phyloP scores from a whole-genome alignment of 2,329 filamentous ascomycete species.

The Fragosphaeria purpurea region DNA sequence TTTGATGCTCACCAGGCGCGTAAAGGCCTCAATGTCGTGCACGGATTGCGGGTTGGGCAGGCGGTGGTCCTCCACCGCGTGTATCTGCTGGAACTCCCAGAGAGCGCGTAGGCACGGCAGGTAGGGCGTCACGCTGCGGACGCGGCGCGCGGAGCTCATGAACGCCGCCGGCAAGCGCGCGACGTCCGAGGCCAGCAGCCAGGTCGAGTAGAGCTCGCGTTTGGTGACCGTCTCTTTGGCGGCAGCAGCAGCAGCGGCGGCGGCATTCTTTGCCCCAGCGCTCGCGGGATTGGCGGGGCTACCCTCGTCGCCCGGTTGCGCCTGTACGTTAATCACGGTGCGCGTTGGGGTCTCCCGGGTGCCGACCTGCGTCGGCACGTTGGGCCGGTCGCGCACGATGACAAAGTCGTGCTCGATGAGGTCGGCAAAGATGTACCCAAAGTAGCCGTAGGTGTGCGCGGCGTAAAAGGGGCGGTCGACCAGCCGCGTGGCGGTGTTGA shows the following conservation, averaged over 20 bases:
- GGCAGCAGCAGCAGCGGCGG: background rate
- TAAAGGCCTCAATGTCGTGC: constrained; percentile 66
- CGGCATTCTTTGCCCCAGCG: constrained; percentile 34
- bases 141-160: constrained; percentile 55
- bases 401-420: constrained; percentile 84
- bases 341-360: constrained; percentile 65
- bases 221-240: constrained; percentile 72
- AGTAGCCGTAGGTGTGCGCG: constrained; percentile 76
- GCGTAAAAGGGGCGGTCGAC: constrained; percentile 79
- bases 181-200: constrained; percentile 70
- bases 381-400: constrained; percentile 74
- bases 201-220: constrained; percentile 79
- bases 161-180: constrained; percentile 64
- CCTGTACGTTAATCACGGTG: constrained; percentile 60
- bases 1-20: constrained; percentile 63
- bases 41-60: constrained; percentile 29
- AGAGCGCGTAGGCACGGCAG: constrained; percentile 80
- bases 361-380: constrained; percentile 50
- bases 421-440: constrained; percentile 91
- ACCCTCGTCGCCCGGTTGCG: constrained; percentile 52
- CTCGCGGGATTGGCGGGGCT: background rate
- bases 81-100: constrained; percentile 69
- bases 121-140: constrained; percentile 68
- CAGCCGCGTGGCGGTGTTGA: constrained; percentile 80
- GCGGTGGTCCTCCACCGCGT: constrained; percentile 41